Evolutionary conservation across 2,329 filamentous ascomycete species (phyloP).

Genomic region (Diaporthe capsici): DNA sequence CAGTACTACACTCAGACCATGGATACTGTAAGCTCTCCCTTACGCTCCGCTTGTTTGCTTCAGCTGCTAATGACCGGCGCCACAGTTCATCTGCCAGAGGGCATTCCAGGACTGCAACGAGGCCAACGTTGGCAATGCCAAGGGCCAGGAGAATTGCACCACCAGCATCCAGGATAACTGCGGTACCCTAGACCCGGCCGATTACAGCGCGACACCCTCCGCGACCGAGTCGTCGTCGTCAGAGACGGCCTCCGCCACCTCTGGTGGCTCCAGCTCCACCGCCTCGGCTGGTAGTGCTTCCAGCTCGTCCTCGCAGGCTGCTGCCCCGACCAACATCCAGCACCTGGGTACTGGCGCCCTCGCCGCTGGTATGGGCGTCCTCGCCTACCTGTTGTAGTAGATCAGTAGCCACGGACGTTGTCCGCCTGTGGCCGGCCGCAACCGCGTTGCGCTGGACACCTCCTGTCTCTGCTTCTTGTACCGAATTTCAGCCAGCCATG

Average conservation of each 20-base stretch:
- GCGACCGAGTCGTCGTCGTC: slow-evolving; percentile 43
- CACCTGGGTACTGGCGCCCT: slow-evolving; percentile 61
- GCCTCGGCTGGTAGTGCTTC: slow-evolving; percentile 42
- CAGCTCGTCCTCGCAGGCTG: slow-evolving; percentile 44
- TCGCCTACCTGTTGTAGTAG: slow-evolving; percentile 66
- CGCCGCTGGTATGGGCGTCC: slow-evolving; percentile 64
- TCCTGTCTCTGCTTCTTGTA: slow-evolving; percentile 42
- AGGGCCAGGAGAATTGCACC: slow-evolving; percentile 63
- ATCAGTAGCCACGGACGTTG: slow-evolving; percentile 20
- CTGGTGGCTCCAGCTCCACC: slow-evolving; percentile 36
- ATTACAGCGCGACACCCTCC: slow-evolving; percentile 46
- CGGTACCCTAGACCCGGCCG: slow-evolving; percentile 57
- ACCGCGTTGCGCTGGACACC: slow-evolving; percentile 33
- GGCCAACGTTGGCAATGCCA: slow-evolving; percentile 56
- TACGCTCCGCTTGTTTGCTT: not conserved
- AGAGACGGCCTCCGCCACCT: slow-evolving; percentile 32
- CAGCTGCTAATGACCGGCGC: slow-evolving; percentile 39
- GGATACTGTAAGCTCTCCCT: slow-evolving; percentile 54
- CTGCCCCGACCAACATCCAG: slow-evolving; percentile 51
- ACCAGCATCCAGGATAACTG: slow-evolving; percentile 63
- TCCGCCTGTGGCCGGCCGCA: slow-evolving; percentile 24
- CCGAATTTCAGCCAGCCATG: slow-evolving; percentile 40
- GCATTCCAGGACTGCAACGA: slow-evolving; percentile 64
- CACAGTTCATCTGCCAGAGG: slow-evolving; percentile 65
- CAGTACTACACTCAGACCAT: slow-evolving; percentile 68